Evolutionary conservation across 2,329 filamentous ascomycete species (phyloP), one percentile per base, ranked within the genome.

Genomic region (Akanthomyces dipterigenus): DNA sequence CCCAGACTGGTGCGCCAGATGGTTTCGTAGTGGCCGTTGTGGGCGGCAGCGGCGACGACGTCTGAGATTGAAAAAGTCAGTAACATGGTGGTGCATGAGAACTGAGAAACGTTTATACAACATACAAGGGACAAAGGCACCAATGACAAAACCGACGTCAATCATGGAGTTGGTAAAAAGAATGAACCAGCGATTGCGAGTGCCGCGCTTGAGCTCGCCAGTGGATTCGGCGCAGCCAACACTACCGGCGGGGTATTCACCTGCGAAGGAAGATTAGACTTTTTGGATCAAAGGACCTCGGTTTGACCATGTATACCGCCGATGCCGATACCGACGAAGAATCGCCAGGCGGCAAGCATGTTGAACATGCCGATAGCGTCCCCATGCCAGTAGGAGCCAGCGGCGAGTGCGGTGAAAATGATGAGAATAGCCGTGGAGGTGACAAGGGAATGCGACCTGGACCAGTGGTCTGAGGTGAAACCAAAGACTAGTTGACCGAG

Each of bases 81-180:
- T 14, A 38, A 42, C 16, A 11, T 9, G 24, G 24, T 2, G 3
- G 12, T 5, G 53, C 18, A 9, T 12, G 1, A 8, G 2, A 55
- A 9, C 2, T 6, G 26, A 43, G 11, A 12, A 11, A 7, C 2
- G 18, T 42, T 26, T 6, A 14, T 1, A n/a, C 7, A 16, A 1
- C 74, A 63, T 45, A 76, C 75, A 83, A 3, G 91, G 90, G 1
- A 95, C 85, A 64, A 96, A 85, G 0, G 90, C 87, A 9, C 90
- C 87, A 60, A 93, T 79, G 1, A 96, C 89, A 65, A 96, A 96
- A 1, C 90, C 92, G 69, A 75, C 83, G 70, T 96, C 90, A 63
- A 96, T 96, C 79, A 92, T 89, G 26, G 89, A 85, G 73, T 96
- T 96, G 51, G 90, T 96, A 73, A 95, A 96, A 65, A 96, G 80